These are phyloP conservation scores for Daldinia eschscholtzii DNA, from an alignment of 2,329 filamentous ascomycete genomes.

Conservation along the genomic window DNA sequence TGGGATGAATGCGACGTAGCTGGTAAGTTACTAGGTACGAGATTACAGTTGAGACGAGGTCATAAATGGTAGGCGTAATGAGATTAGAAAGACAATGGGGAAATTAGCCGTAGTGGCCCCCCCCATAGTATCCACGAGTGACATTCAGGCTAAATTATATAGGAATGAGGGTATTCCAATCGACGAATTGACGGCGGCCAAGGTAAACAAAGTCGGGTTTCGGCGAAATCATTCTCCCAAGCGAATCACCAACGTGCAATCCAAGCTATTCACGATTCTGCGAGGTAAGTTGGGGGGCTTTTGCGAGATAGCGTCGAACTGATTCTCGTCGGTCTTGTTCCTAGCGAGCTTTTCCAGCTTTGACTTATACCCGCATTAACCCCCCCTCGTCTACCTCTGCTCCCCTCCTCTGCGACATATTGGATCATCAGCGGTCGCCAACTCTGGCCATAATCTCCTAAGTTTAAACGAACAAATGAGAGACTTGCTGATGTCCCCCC, in stretches of 20 bases:
- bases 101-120: conserved; percentile 41
- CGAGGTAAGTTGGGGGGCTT: conserved; percentile 25
- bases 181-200: conserved; percentile 5
- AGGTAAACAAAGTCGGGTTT: conserved; percentile 33
- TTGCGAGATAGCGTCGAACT: conserved; percentile 24
- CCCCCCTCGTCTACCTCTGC: conserved; percentile 23
- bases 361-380: conserved; percentile 16
- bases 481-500: conserved; percentile 23
- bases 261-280: conserved; percentile 16
- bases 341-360: conserved; percentile 30
- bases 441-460: conserved; percentile 22
- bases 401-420: conserved; percentile 31
- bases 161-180: conserved; percentile 23
- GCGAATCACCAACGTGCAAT: conserved; percentile 28
- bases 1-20: conserved; percentile 30
- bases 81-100: conserved; percentile 20
- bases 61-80: not conserved
- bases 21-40: conserved; percentile 7
- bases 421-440: conserved; percentile 32
- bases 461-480: conserved; percentile 43
- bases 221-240: conserved; percentile 44
- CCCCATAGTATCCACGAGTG: conserved; percentile 32
- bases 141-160: conserved; percentile 42
- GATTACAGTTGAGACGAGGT: conserved; percentile 5
- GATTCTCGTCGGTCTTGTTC: conserved; percentile 22